A percentile compares a stretch with the other conserved stretches of the same genome.
Conservation (phyloP, 257 asterid species). For the Nicotiana attenuata region DNA sequence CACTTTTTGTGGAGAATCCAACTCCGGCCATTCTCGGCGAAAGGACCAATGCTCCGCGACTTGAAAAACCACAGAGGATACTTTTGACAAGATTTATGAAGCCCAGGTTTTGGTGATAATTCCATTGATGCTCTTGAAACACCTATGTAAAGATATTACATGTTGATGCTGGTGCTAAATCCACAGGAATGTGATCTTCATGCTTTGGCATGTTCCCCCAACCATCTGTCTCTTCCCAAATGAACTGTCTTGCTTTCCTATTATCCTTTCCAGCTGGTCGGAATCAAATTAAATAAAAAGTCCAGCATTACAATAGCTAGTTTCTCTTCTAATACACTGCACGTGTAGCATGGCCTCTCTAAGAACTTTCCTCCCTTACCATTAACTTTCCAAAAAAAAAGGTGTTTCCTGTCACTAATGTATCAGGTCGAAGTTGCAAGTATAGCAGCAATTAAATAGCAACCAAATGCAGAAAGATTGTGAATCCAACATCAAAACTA, state of each 20-base stretch:
- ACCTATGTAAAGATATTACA: background rate
- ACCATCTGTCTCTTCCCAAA: background rate
- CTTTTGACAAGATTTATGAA: background rate
- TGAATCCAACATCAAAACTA: constrained; percentile 5
- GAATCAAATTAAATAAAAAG: background rate
- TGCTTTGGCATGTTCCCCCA: background rate
- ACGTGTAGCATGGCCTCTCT: background rate
- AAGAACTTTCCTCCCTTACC: background rate
- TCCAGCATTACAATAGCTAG: background rate
- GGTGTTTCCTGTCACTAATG: background rate
- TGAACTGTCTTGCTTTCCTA: background rate
- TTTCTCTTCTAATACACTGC: background rate
- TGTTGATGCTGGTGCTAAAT: background rate
- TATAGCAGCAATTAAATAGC: background rate
- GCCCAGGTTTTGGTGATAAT: background rate
- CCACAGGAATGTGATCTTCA: background rate
- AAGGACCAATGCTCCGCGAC: background rate
- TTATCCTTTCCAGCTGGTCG: background rate
- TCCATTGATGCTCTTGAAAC: background rate
- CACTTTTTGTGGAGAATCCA: background rate
- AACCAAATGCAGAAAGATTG: background rate
- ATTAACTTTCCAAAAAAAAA: background rate
- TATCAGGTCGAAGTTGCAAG: background rate
- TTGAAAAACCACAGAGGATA: background rate
- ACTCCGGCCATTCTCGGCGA: background rate